These are phyloP conservation scores for Neopestalotiopsis sp. DNA, from an alignment of 2,329 filamentous ascomycete species.

Conservation along the genomic window DNA sequence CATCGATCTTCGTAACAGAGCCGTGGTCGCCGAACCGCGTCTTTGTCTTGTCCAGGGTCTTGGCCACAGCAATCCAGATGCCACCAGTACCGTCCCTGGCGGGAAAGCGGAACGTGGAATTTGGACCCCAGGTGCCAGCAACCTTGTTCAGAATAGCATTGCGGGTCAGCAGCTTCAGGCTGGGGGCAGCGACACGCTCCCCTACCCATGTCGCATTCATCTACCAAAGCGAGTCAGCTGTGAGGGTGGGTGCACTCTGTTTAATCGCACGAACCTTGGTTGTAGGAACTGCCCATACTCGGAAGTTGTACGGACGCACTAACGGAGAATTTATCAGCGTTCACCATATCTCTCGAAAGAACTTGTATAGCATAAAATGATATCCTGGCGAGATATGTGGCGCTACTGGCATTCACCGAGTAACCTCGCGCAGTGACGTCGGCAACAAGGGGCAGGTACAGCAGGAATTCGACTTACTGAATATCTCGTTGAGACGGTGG, in stretches of 20 bases:
- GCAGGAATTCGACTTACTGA: slow-evolving; percentile 54
- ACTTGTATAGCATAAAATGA: too few relatives aligned
- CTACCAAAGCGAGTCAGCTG: slow-evolving; percentile 49
- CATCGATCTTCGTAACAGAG: slow-evolving; percentile 85
- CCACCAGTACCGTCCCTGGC: slow-evolving; percentile 93
- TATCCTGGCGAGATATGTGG: too few relatives aligned
- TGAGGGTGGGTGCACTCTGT: too few relatives aligned
- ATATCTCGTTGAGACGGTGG: slow-evolving; percentile 85
- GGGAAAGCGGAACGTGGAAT: slow-evolving; percentile 97
- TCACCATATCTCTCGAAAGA: too few relatives aligned
- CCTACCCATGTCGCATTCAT: slow-evolving; percentile 99
- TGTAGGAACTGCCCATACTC: slow-evolving; percentile 98
- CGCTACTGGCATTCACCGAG: too few relatives aligned
- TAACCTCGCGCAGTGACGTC: too few relatives aligned
- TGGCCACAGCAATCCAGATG: slow-evolving; percentile 97
- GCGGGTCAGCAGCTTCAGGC: slow-evolving; percentile 89
- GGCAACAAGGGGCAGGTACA: too few relatives aligned
- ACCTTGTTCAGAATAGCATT: slow-evolving; percentile 97
- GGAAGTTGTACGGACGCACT: slow-evolving; percentile 98
- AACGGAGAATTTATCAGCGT: too few relatives aligned
- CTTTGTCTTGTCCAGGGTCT: slow-evolving; percentile 91
- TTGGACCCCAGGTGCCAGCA: slow-evolving; percentile 96
- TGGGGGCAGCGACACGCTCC: slow-evolving; percentile 95
- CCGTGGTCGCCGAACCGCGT: slow-evolving; percentile 86
- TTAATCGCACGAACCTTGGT: slow-evolving; percentile 72